Evolutionary conservation across 2,329 filamentous ascomycete species (phyloP).

Genomic region (Aspergillus sp.): DNA sequence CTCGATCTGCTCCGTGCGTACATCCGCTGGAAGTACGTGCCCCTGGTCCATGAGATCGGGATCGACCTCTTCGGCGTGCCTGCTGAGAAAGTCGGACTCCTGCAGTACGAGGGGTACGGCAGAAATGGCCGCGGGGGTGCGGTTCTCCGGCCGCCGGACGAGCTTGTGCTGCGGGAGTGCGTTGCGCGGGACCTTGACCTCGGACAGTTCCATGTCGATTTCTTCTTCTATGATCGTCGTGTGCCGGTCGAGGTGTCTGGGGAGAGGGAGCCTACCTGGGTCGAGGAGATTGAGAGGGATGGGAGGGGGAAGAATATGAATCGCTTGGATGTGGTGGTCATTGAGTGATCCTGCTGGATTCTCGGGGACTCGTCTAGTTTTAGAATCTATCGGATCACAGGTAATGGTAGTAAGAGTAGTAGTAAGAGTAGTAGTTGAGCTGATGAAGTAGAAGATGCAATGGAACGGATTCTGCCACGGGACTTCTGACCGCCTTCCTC

Average conservation of each 20-base stretch:
- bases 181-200: conserved; percentile 45
- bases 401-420: neutral
- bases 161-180: conserved; percentile 50
- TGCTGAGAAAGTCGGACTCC: conserved; percentile 42
- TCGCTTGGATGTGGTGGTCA: neutral
- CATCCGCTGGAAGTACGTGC: conserved; percentile 47
- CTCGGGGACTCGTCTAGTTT: too few relatives aligned
- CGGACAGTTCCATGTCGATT: conserved; percentile 45
- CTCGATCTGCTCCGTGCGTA: conserved; percentile 49
- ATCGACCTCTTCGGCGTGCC: conserved; percentile 44
- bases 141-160: conserved; percentile 48
- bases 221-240: conserved; percentile 56
- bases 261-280: conserved; percentile 1
- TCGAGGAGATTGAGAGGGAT: neutral
- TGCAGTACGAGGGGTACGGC: conserved; percentile 30
- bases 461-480: too few relatives aligned
- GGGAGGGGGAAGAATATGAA: neutral
- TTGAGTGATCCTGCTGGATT: neutral
- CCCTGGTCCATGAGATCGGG: conserved; percentile 15
- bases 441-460: too few relatives aligned
- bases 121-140: conserved; percentile 21
- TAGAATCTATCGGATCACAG: neutral
- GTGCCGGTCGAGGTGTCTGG: conserved; percentile 40
- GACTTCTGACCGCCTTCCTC: too few relatives aligned
- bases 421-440: neutral